Evolutionary conservation across 495 filamentous ascomycete genomes (phyloP).

Genomic region (Penicillium goetzii): DNA sequence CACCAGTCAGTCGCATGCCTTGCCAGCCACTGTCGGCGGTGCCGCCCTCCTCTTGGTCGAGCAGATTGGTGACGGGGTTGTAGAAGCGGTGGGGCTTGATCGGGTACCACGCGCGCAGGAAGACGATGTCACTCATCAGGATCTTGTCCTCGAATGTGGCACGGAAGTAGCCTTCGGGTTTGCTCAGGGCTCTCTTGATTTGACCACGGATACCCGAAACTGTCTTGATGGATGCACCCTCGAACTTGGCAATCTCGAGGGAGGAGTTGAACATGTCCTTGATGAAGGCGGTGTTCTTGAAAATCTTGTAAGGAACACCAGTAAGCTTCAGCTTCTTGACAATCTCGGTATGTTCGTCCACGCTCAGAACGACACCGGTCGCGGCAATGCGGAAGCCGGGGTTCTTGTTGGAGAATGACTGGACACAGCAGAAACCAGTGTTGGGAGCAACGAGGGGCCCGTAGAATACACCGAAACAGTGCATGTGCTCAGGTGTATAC

Average conservation of each 20-base stretch:
- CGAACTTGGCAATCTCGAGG: conserved; percentile 96
- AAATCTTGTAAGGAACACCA: conserved; percentile 92
- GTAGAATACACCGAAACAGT: conserved; percentile 94
- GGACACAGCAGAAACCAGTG: conserved; percentile 91
- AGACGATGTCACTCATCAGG: conserved; percentile 93
- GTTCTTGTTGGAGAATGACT: conserved; percentile 84
- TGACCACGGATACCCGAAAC: conserved; percentile 95
- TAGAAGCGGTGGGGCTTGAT: conserved; percentile 94
- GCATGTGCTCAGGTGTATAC: conserved; percentile 97
- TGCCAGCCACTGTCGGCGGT: conserved; percentile 64
- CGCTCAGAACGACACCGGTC: conserved; percentile 87
- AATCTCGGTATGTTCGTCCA: conserved; percentile 92
- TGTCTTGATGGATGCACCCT: conserved; percentile 91
- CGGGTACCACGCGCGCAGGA: conserved; percentile 94
- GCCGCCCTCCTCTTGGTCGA: conserved; percentile 51
- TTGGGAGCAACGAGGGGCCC: conserved; percentile 93
- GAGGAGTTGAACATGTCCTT: conserved; percentile 95
- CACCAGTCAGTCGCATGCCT: conserved; percentile 91
- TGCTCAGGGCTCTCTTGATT: conserved; percentile 89
- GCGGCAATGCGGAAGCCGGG: conserved; percentile 93
- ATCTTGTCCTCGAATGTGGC: conserved; percentile 99
- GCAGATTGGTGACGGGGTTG: conserved; percentile 91
- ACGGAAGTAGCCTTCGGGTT: conserved; percentile 92
- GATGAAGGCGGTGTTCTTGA: conserved; percentile 98
- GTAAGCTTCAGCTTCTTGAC: conserved; percentile 99